Evolutionary conservation across 23 red algal species (phyloP), one percentile per base, ranked within the genome.

Genomic region (Porphyridium purpureum): DNA sequence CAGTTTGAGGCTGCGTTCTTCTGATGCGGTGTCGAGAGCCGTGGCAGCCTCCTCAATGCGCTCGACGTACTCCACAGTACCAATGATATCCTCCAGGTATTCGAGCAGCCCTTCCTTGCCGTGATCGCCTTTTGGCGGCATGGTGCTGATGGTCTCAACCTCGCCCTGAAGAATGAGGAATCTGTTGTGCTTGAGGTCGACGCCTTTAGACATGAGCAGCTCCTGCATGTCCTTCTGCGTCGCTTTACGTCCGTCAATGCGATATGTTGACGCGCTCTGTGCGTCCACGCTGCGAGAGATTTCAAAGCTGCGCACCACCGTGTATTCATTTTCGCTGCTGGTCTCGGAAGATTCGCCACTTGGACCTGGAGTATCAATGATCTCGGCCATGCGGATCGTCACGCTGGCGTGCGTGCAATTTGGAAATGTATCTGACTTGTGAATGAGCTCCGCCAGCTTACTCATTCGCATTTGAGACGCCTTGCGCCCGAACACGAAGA

Each of bases 91-190:
- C 64, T 98, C 90, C 22, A 98, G 62, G 46, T 98, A 98, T 38
- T 98, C 90, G 25, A 98, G 53, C 35, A 98, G 57, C 20, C 90
- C 90, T 24, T 98, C 90, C 31, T 86, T 72, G 17, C 73, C 64
- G 0, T 28, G 34, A 20, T 50, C 32, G 4, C 64, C 79, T 44
- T 98, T 98, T 7, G 90, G 79, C 69, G 80, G 73, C 80, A 98
- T 86, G 54, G 86, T 70, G 31, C 79, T 61, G 48, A 98, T 98
- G 11, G 11, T 11, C 33, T 98, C 90, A 20, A 98, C 78, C 66
- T 98, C 90, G 6, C 90, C 90, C 55, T 98, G 90, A n/a, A 98
- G 74, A 22, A 98, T 98, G 24, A 98, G 64, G 72, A 98, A 98
- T 7, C 90, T 60, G 50, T 98, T 98, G 24, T 98, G 79, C 31